Evolutionary conservation across 139 green algal species (phyloP).

Genomic region (Picochlorum sp.): DNA sequence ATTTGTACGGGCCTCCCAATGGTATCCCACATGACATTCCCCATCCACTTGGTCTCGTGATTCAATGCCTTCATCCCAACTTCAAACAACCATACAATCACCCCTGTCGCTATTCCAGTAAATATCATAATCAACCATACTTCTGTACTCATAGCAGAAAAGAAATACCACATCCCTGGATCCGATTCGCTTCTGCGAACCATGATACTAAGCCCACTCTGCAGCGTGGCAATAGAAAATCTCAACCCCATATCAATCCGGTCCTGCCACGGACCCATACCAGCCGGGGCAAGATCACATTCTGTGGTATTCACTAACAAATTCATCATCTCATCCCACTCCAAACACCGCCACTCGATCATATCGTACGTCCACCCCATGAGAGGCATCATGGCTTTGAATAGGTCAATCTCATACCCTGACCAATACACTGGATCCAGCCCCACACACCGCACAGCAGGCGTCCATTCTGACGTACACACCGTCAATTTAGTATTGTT

Average conservation of each 20-base stretch:
- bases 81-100: constrained; percentile 9
- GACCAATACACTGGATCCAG: constrained; percentile 2
- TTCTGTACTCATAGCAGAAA: not conserved
- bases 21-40: constrained; percentile 4
- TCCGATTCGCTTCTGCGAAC: not conserved
- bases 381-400: constrained; percentile 5
- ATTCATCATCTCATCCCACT: constrained; percentile 15
- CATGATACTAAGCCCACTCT: not conserved
- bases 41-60: not conserved
- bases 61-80: not conserved
- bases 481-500: constrained; percentile 5
- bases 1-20: not conserved
- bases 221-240: not conserved
- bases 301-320: not conserved
- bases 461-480: constrained; percentile 13
- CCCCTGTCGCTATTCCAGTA: not conserved
- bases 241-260: not conserved
- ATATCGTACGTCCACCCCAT: constrained; percentile 7
- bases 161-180: constrained; percentile 7
- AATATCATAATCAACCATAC: constrained; percentile 4
- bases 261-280: not conserved
- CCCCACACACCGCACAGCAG: not conserved
- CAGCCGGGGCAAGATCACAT: not conserved
- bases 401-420: constrained; percentile 12
- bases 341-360: constrained; percentile 8